These are phyloP conservation scores for Volutella citrinella DNA, from an alignment of 2,329 filamentous ascomycete species.

Conservation along the genomic window DNA sequence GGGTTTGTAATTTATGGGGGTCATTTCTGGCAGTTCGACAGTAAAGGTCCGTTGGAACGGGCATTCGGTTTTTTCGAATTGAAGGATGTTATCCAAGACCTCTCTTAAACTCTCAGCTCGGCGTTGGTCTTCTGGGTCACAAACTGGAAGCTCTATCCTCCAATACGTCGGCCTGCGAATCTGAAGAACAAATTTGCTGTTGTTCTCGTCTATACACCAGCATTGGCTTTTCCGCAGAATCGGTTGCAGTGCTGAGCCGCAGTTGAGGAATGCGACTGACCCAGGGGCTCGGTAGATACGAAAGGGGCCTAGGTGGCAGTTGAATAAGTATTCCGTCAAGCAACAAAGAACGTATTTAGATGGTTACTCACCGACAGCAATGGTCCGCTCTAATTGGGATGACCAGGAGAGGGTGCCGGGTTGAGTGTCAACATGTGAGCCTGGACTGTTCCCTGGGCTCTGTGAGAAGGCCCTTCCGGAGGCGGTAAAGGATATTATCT, in stretches of 20 bases:
- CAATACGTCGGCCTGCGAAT: constrained; percentile 83
- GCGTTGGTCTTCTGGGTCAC: constrained; percentile 43
- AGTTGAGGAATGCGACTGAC: constrained; percentile 84
- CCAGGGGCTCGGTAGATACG: constrained; percentile 84
- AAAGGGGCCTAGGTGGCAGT: constrained; percentile 59
- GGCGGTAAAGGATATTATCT: constrained; percentile 58
- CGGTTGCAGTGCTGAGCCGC: constrained; percentile 77
- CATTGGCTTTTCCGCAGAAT: constrained; percentile 89
- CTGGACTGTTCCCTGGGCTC: constrained; percentile 28
- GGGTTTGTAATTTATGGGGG: constrained; percentile 63
- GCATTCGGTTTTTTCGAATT: constrained; percentile 85
- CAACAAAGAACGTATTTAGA: too few species aligned
- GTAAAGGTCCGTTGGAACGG: constrained; percentile 78
- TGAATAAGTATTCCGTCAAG: not conserved
- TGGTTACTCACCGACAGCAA: constrained; percentile 67
- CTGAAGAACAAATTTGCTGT: constrained; percentile 79
- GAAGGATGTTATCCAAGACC: constrained; percentile 69
- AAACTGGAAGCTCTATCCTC: constrained; percentile 78
- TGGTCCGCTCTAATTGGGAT: constrained; percentile 74
- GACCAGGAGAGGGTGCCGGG: constrained; percentile 69
- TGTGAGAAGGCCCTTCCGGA: constrained; percentile 29
- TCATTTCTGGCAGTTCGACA: constrained; percentile 67
- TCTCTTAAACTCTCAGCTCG: constrained; percentile 66
- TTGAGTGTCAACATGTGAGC: constrained; percentile 39
- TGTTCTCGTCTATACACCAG: constrained; percentile 85